These are phyloP conservation scores for Flaveria floridana DNA, from an alignment of 140 eudicot species.

Conservation along the genomic window DNA sequence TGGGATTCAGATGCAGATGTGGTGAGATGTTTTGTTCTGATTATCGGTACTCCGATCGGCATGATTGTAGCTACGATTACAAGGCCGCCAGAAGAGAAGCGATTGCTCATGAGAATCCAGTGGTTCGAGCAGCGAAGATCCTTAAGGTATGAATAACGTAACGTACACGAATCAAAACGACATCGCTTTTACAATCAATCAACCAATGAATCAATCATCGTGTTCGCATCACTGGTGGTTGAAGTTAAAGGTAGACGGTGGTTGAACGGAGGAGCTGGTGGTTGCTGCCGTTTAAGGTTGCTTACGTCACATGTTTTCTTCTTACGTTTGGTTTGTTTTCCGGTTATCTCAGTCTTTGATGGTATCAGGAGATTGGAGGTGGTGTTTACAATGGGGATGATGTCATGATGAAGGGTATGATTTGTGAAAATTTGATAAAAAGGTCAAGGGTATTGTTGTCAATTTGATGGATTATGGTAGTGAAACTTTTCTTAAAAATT, in stretches of 20 bases:
- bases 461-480: constrained; percentile 40
- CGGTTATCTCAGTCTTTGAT: constrained; percentile 21
- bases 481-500: constrained; percentile 30
- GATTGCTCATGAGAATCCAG: too few species aligned
- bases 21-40: too few species aligned
- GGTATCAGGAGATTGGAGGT: constrained; percentile 26
- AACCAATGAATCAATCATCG: constrained; percentile 19
- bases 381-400: constrained; percentile 30
- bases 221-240: constrained; percentile 21
- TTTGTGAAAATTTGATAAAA: constrained; percentile 44
- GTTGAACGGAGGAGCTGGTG: neutral
- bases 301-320: constrained; percentile 37
- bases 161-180: too few species aligned
- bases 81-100: too few species aligned
- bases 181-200: neutral
- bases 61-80: too few species aligned
- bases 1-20: too few species aligned
- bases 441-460: constrained; percentile 55
- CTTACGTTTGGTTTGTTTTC: constrained; percentile 34
- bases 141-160: too few species aligned
- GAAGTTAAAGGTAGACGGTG: constrained; percentile 26
- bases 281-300: constrained; percentile 26
- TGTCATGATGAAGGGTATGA: constrained; percentile 27
- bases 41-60: too few species aligned
- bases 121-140: too few species aligned